Percentiles rank a stretch among this genome's conserved stretches.
Conservation (phyloP, 2,329 filamentous ascomycete genomes). For the Hypoxylon sp. region DNA sequence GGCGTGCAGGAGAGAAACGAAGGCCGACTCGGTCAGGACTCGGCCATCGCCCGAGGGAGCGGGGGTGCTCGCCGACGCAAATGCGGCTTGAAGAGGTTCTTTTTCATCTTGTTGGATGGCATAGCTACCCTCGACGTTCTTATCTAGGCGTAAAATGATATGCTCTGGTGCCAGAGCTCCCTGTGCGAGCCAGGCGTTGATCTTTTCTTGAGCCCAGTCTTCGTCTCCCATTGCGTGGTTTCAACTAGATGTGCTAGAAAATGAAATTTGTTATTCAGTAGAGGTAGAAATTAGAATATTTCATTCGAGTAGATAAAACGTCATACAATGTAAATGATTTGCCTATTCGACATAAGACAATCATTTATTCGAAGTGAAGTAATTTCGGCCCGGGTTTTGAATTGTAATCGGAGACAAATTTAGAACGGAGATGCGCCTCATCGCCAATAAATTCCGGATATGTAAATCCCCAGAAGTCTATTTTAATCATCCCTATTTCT, state of each 20-base stretch:
- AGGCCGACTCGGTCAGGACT: slow-evolving; percentile 20
- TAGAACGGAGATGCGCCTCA: slow-evolving; percentile 2
- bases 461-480: neutral
- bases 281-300: slow-evolving; percentile 4
- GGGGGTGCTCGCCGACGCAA: slow-evolving; percentile 6
- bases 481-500: neutral
- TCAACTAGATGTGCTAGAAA: neutral
- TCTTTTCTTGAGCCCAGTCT: slow-evolving; percentile 15
- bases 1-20: slow-evolving; percentile 32
- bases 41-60: neutral
- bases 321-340: neutral
- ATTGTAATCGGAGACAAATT: neutral
- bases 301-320: neutral
- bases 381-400: neutral
- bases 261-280: neutral
- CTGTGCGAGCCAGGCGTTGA: slow-evolving; percentile 10
- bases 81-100: neutral
- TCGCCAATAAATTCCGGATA: neutral
- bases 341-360: no score
- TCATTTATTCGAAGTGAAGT: no score
- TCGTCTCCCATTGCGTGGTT: slow-evolving; percentile 16
- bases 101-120: slow-evolving; percentile 9
- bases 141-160: slow-evolving; percentile 23
- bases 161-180: slow-evolving; percentile 15
- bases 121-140: neutral